Percentiles rank a stretch among this genome's conserved stretches.
Evolutionary conservation across 495 filamentous ascomycete species (phyloP).

Genomic region (Apodospora peruviana): DNA sequence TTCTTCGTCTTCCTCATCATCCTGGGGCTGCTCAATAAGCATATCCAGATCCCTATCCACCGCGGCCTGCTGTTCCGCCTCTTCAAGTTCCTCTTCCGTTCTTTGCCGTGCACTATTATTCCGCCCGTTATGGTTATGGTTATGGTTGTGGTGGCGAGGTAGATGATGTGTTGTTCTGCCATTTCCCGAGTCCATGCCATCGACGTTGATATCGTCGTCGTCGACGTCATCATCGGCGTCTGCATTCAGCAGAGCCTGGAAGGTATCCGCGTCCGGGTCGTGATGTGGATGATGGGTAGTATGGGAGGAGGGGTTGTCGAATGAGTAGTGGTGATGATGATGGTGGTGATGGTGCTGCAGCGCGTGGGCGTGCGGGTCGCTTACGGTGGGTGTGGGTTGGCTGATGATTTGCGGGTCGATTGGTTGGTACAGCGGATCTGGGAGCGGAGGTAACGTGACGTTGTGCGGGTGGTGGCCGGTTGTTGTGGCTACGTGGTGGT

Average conservation of each 20-base stretch:
- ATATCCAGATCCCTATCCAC: constrained; percentile 47
- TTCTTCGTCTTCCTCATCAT: constrained; percentile 27
- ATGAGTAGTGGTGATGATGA: constrained; percentile 19
- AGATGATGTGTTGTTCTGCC: constrained; percentile 1
- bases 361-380: constrained; percentile 8
- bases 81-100: constrained; percentile 16
- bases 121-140: constrained; percentile 1
- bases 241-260: constrained; percentile 40
- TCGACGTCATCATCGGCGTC: constrained; percentile 17
- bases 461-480: constrained; percentile 21
- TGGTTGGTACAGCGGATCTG: constrained; percentile 32
- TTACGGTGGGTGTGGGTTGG: constrained; percentile 21
- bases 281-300: constrained; percentile 20
- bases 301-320: constrained; percentile 14
- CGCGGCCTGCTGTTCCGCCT: constrained; percentile 26
- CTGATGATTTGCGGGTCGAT: constrained; percentile 49
- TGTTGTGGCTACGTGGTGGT: neutral
- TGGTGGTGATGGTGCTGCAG: constrained; percentile 15
- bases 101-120: neutral
- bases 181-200: neutral
- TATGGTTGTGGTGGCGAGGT: constrained; percentile 15
- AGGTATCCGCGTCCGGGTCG: constrained; percentile 27
- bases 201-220: constrained; percentile 4
- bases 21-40: constrained; percentile 39
- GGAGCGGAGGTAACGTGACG: constrained; percentile 11